phyloP scores from a whole-genome alignment of 1,284 basidiomycete genomes.

The Cryptococcus neoformans region DNA sequence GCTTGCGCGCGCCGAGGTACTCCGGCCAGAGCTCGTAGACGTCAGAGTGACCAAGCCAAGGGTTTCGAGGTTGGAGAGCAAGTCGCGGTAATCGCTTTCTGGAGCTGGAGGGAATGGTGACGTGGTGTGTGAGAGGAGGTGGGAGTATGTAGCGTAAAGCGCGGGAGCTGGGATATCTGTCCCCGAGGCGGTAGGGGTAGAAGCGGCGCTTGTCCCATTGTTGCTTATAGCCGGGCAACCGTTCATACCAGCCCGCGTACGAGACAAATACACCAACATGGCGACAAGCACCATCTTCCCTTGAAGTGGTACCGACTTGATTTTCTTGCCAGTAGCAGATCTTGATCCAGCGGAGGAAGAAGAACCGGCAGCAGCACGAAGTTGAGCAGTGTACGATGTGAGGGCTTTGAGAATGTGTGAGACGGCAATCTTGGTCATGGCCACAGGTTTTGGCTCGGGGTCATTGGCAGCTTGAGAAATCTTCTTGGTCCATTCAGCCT shows the following conservation, averaged over 20 bases:
- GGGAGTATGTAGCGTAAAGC: slow-evolving; percentile 45
- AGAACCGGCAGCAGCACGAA: slow-evolving; percentile 39
- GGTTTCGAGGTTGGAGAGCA: slow-evolving; percentile 46
- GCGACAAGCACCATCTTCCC: slow-evolving; percentile 48
- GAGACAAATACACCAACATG: slow-evolving; percentile 35
- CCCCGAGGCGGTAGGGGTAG: slow-evolving; percentile 13
- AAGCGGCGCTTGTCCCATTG: slow-evolving; percentile 11
- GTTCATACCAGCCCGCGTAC: slow-evolving; percentile 30
- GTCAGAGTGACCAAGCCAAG: slow-evolving; percentile 32
- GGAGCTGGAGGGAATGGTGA: slow-evolving; percentile 46
- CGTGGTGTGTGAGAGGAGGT: slow-evolving; percentile 43
- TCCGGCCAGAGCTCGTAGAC: background rate
- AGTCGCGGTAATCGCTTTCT: slow-evolving; percentile 47
- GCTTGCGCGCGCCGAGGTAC: slow-evolving; percentile 8
- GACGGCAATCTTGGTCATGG: slow-evolving; percentile 38
- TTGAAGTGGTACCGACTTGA: slow-evolving; percentile 45
- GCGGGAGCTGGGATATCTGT: slow-evolving; percentile 19
- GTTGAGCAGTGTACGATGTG: slow-evolving; percentile 40
- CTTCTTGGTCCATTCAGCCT: slow-evolving; percentile 48
- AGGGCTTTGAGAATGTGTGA: slow-evolving; percentile 46
- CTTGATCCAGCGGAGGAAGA: slow-evolving; percentile 4
- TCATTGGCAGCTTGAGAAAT: slow-evolving; percentile 6
- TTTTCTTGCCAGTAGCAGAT: slow-evolving; percentile 33
- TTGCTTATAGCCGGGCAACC: slow-evolving; percentile 25
- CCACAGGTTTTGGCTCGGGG: slow-evolving; percentile 5